These are phyloP conservation scores for Pilatotrama ljubarskyi DNA, from an alignment of 768 basidiomycete genomes.

Conservation along the genomic window DNA sequence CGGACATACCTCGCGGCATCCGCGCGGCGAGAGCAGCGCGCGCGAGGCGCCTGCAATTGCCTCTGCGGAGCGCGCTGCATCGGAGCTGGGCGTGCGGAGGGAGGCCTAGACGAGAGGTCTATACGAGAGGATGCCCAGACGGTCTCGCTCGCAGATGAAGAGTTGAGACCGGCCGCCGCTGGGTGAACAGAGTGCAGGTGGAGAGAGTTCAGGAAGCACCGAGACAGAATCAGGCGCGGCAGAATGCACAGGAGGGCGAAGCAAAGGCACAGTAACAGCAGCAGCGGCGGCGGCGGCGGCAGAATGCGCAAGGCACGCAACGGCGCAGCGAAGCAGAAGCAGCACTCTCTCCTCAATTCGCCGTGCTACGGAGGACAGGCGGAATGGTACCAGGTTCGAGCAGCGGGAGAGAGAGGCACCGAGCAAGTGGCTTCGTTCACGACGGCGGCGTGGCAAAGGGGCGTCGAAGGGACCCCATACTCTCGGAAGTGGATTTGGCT, in stretches of 20 bases:
- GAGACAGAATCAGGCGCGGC: not conserved
- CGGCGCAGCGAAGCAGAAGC: not conserved
- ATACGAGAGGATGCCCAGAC: not conserved
- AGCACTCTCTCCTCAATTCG: not conserved
- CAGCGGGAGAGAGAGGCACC: not conserved
- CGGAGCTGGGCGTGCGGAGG: not conserved
- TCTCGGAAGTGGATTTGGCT: not conserved
- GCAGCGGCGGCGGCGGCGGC: not conserved
- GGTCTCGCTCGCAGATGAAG: too few relatives aligned
- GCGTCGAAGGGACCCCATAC: not conserved
- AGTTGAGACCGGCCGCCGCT: too few relatives aligned
- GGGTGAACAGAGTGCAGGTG: not conserved
- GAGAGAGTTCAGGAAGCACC: not conserved
- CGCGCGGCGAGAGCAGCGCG: not conserved
- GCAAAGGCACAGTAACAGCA: not conserved
- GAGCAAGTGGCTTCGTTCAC: not conserved
- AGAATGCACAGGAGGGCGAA: not conserved
- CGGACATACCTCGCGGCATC: not conserved
- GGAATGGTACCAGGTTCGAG: not conserved
- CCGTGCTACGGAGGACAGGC: conserved; percentile 9
- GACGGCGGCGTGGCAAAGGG: not conserved
- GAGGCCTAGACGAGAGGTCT: not conserved
- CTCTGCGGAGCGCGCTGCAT: not conserved
- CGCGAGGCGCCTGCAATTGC: not conserved
- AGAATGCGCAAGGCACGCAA: not conserved